These are phyloP conservation scores for Lepiota venenata DNA, from an alignment of 768 basidiomycete species.

Conservation along the genomic window DNA sequence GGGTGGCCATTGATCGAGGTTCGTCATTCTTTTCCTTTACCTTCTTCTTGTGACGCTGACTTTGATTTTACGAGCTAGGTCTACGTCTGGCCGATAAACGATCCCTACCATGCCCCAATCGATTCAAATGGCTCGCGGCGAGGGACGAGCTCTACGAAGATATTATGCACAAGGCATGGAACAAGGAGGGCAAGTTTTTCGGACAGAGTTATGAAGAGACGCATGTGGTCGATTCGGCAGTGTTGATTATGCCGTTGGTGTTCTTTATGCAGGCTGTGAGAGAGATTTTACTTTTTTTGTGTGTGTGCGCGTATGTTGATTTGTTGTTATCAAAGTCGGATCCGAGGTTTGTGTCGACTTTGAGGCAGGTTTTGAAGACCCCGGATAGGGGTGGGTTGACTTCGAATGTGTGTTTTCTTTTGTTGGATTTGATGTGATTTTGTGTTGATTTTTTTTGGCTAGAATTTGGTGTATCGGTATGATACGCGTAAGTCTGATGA, in stretches of 20 bases:
- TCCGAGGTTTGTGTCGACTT: conserved; percentile 82
- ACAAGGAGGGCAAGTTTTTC: conserved; percentile 63
- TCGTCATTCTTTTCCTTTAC: not conserved
- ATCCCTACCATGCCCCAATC: conserved; percentile 71
- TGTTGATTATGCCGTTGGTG: conserved; percentile 89
- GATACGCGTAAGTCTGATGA: conserved; percentile 84
- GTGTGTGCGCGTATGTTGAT: not conserved
- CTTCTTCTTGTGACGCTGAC: not conserved
- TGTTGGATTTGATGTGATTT: not conserved
- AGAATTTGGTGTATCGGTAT: conserved; percentile 89
- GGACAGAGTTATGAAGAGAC: conserved; percentile 91
- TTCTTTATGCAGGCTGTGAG: conserved; percentile 85
- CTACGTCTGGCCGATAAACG: conserved; percentile 94
- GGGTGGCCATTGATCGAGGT: conserved; percentile 96
- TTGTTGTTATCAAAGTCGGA: conserved; percentile 55
- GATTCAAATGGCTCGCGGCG: conserved; percentile 15
- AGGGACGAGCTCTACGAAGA: conserved; percentile 73
- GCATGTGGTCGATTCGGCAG: conserved; percentile 78
- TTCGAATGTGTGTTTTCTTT: conserved; percentile 58
- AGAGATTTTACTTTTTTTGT: conserved; percentile 10
- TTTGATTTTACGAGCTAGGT: conserved; percentile 32
- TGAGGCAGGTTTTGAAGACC: conserved; percentile 79
- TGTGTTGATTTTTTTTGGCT: conserved; percentile 2
- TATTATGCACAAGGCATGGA: conserved; percentile 88
- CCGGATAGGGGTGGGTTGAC: conserved; percentile 91